Conservation (phyloP, 2,329 filamentous ascomycete species). For the Tolypocladium ovalisporum region DNA sequence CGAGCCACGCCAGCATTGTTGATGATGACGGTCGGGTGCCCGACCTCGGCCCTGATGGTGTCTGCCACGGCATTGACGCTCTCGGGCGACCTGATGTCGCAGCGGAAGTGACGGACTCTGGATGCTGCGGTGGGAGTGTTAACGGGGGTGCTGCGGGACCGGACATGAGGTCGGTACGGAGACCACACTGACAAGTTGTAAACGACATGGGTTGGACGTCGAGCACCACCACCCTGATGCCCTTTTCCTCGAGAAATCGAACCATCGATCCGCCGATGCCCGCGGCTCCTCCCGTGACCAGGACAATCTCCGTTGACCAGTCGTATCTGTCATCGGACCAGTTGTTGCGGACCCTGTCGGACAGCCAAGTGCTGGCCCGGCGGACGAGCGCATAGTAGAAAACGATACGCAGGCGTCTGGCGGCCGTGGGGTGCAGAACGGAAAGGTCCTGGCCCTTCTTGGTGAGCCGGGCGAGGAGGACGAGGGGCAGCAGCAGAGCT, state of each 20-base stretch:
- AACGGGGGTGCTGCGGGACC: background rate
- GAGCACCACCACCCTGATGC: constrained; percentile 58
- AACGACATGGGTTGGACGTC: constrained; percentile 56
- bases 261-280: constrained; percentile 63
- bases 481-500: constrained; percentile 48
- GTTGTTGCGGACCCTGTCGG: constrained; percentile 22
- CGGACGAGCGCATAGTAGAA: constrained; percentile 18
- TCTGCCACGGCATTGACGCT: constrained; percentile 40
- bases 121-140: constrained; percentile 18
- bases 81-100: constrained; percentile 53
- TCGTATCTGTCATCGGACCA: constrained; percentile 37
- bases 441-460: constrained; percentile 44
- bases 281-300: constrained; percentile 64
- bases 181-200: constrained; percentile 28
- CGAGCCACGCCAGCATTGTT: constrained; percentile 59
- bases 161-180: background rate
- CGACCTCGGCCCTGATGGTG: constrained; percentile 43
- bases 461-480: constrained; percentile 55
- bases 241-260: constrained; percentile 50
- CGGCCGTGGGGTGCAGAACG: constrained; percentile 38
- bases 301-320: constrained; percentile 59
- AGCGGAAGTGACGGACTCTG: constrained; percentile 57
- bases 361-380: constrained; percentile 18
- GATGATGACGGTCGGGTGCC: constrained; percentile 58
- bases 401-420: constrained; percentile 33